Conservation (phyloP, 495 filamentous ascomycete species). For the Aspergillus haitiensis region DNA sequence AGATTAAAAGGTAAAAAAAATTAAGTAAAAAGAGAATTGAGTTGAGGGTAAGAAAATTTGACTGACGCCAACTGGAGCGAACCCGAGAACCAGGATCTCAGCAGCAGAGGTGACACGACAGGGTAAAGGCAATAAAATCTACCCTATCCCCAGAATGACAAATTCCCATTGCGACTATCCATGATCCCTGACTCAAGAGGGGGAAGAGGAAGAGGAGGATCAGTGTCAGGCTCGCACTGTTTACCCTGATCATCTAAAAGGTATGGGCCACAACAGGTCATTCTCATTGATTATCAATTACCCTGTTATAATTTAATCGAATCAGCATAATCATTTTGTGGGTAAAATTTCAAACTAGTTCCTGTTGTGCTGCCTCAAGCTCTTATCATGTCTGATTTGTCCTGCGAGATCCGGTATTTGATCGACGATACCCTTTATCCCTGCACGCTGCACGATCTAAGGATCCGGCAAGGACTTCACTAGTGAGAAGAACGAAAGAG, state of each 20-base stretch:
- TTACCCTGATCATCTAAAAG: not conserved
- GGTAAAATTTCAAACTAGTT: not conserved
- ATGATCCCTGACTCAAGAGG: slow-evolving; percentile 9
- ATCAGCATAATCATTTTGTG: too few species aligned
- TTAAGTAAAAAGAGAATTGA: not conserved
- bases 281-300: not conserved
- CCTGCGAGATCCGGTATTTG: slow-evolving; percentile 19
- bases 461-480: slow-evolving; percentile 4
- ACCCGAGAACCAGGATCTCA: slow-evolving; percentile 21
- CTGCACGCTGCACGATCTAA: slow-evolving; percentile 25
- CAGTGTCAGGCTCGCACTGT: not conserved
- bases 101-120: not conserved
- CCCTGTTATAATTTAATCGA: too few species aligned
- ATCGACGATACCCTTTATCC: slow-evolving; percentile 23
- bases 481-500: not conserved
- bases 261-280: slow-evolving; percentile 3
- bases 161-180: slow-evolving; percentile 3
- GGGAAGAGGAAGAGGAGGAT: not conserved
- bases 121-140: not conserved
- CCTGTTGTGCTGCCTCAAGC: not conserved
- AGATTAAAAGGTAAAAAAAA: not conserved
- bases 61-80: not conserved
- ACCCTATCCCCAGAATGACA: slow-evolving; percentile 9
- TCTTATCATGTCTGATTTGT: not conserved
- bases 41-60: not conserved